phyloP scores from a whole-genome alignment of 345 rosid genomes.

The Noccaea caerulescens region DNA sequence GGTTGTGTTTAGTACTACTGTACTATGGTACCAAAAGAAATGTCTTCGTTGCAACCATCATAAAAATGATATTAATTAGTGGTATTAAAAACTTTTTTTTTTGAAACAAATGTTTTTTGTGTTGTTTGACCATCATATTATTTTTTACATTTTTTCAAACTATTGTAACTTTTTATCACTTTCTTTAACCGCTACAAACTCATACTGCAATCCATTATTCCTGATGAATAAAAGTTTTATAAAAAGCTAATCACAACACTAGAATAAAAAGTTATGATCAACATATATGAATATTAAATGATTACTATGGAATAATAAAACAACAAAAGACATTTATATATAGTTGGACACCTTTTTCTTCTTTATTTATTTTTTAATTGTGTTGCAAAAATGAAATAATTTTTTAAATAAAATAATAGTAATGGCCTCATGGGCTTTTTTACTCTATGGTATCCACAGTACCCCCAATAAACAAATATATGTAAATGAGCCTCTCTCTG shows the following conservation, averaged over 20 bases:
- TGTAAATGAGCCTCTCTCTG: constrained; percentile 24
- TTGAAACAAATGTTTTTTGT: no score
- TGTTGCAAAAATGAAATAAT: background rate
- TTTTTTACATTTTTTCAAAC: no score
- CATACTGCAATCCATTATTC: no score
- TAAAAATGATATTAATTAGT: no score
- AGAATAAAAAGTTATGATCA: background rate
- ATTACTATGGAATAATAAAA: background rate
- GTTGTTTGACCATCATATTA: no score
- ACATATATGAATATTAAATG: background rate
- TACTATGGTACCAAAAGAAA: no score
- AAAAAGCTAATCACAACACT: background rate
- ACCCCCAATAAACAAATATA: constrained; percentile 29
- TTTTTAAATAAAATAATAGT: background rate
- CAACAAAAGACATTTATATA: constrained; percentile 4
- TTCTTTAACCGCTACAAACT: no score
- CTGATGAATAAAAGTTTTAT: no score
- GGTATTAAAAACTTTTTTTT: no score
- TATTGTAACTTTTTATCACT: no score
- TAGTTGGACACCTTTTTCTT: constrained; percentile 10
- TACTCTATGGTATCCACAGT: constrained; percentile 13
- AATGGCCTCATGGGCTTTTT: constrained; percentile 32
- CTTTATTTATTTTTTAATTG: background rate
- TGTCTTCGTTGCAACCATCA: no score
- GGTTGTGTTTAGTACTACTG: no score